These are phyloP conservation scores for Candolleomyces efflorescens DNA, from an alignment of 768 basidiomycete genomes.

Conservation along the genomic window DNA sequence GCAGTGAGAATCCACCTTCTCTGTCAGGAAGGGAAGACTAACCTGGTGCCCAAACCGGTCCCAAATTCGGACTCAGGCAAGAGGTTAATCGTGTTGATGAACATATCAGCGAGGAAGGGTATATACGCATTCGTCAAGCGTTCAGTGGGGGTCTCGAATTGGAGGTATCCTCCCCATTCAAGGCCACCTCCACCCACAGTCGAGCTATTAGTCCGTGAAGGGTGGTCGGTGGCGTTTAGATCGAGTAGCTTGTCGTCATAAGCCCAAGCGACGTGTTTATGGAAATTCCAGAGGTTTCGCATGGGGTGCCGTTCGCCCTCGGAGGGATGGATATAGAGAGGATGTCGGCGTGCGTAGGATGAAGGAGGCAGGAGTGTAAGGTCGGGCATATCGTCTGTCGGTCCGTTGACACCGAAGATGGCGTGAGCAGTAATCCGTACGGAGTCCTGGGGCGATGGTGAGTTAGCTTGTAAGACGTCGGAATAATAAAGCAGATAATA, in stretches of 20 bases:
- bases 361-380: conserved; percentile 46
- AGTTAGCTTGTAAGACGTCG: neutral
- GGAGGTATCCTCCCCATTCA: conserved; percentile 59
- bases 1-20: neutral
- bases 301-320: conserved; percentile 21
- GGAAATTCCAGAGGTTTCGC: conserved; percentile 30
- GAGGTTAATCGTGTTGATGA: conserved; percentile 40
- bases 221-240: conserved; percentile 34
- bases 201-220: conserved; percentile 30
- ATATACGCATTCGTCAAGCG: conserved; percentile 43
- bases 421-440: conserved; percentile 49
- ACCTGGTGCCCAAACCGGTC: conserved; percentile 31
- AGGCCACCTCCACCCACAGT: conserved; percentile 50
- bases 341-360: conserved; percentile 54
- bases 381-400: conserved; percentile 20
- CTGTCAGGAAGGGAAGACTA: neutral
- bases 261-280: conserved; percentile 29
- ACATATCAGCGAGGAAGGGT: conserved; percentile 55
- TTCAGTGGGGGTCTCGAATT: conserved; percentile 38
- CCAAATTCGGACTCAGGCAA: conserved; percentile 42
- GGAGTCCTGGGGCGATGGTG: conserved; percentile 29
- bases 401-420: conserved; percentile 49
- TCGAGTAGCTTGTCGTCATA: conserved; percentile 36
- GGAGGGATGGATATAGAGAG: conserved; percentile 52
- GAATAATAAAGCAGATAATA: conserved; percentile 14